Conservation (phyloP, 192 early-diverging fungal species). For the Gaertneriomyces sp. region DNA sequence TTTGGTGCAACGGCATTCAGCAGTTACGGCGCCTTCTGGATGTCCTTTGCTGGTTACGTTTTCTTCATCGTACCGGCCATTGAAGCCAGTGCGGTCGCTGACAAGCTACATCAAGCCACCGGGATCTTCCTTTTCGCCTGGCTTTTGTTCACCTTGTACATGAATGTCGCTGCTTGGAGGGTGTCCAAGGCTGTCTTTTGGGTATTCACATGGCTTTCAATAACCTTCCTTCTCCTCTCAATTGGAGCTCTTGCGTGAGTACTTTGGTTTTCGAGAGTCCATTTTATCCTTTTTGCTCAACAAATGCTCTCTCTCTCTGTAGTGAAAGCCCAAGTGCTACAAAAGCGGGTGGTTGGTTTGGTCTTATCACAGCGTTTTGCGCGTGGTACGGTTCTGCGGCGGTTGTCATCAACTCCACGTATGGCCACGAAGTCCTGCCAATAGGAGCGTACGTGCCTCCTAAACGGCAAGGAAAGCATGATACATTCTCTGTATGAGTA, state of each 20-base stretch:
- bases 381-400: slow-evolving; percentile 60
- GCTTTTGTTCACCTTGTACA: slow-evolving; percentile 68
- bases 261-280: background rate
- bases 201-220: slow-evolving; percentile 57
- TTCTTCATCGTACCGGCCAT: slow-evolving; percentile 36
- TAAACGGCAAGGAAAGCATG: background rate
- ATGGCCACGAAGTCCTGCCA: slow-evolving; percentile 2
- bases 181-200: slow-evolving; percentile 47
- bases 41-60: slow-evolving; percentile 56
- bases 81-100: slow-evolving; percentile 22
- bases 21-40: slow-evolving; percentile 44
- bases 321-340: slow-evolving; percentile 34
- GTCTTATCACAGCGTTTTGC: slow-evolving; percentile 66
- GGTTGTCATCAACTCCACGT: slow-evolving; percentile 12
- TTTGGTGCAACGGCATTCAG: slow-evolving; percentile 81
- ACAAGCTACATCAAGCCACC: slow-evolving; percentile 37
- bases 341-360: slow-evolving; percentile 69
- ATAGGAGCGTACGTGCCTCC: slow-evolving; percentile 5
- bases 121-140: slow-evolving; percentile 61
- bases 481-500: no score
- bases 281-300: background rate
- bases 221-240: slow-evolving; percentile 56
- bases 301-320: background rate
- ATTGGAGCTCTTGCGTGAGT: slow-evolving; percentile 53
- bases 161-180: slow-evolving; percentile 63